phyloP scores from a whole-genome alignment of 208 protist species.

The Trichomonas tenax region DNA sequence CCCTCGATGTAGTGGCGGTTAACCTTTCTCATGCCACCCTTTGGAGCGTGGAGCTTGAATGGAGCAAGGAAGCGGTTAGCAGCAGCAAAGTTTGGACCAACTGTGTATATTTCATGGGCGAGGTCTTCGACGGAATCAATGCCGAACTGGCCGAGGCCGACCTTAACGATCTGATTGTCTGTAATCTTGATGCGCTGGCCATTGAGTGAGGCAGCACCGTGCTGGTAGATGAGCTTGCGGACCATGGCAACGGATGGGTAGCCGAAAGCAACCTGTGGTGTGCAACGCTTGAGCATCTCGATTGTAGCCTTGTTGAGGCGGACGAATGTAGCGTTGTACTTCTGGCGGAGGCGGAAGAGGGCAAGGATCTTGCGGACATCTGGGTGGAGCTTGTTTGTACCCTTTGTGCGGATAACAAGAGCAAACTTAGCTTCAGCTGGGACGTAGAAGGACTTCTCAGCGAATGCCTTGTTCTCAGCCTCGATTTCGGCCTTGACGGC shows the following conservation, averaged over 20 bases:
- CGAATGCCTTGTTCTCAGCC: conserved; percentile 63
- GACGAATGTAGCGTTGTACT: conserved; percentile 98
- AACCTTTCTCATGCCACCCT: conserved; percentile 84
- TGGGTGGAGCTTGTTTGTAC: conserved; percentile 90
- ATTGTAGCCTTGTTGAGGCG: conserved; percentile 95
- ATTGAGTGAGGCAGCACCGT: conserved; percentile 88
- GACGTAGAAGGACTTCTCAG: conserved; percentile 82
- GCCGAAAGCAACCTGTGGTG: conserved; percentile 97
- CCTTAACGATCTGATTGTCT: conserved; percentile 80
- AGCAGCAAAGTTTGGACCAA: conserved; percentile 88
- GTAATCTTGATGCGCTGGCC: conserved; percentile 83
- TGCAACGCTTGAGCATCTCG: conserved; percentile 91
- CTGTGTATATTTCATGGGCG: conserved; percentile 97
- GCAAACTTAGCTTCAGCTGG: conserved; percentile 83
- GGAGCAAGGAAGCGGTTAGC: conserved; percentile 92
- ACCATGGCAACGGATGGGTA: conserved; percentile 82
- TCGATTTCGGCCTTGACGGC: conserved; percentile 62
- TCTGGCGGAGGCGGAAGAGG: conserved; percentile 91
- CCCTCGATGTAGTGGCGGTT: conserved; percentile 91
- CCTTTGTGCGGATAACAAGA: conserved; percentile 95
- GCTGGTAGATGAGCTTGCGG: conserved; percentile 94
- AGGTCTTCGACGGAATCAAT: conserved; percentile 96
- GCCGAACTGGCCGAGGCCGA: conserved; percentile 70
- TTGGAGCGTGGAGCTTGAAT: conserved; percentile 84
- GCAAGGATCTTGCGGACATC: conserved; percentile 94